phyloP scores from a whole-genome alignment of 1,139 yeast species.

The Saccharomycopsis hybrid region DNA sequence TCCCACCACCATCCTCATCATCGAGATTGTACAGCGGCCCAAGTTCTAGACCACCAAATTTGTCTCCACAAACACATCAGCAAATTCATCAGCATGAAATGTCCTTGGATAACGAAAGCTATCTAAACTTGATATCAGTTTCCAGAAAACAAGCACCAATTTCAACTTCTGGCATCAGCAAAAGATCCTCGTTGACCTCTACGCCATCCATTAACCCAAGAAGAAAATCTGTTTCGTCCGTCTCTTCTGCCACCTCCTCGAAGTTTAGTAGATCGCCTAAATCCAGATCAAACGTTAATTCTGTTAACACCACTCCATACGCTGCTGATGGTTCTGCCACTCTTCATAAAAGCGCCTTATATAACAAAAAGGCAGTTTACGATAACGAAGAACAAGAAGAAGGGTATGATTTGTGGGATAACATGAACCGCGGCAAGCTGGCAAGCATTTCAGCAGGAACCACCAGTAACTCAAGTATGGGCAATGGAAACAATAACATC shows the following conservation, averaged over 20 bases:
- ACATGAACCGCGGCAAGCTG: slow-evolving; percentile 1
- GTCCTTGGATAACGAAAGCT: too few relatives aligned
- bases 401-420: slow-evolving; percentile 18
- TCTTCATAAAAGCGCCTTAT: background rate
- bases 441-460: too few relatives aligned
- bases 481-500: too few relatives aligned
- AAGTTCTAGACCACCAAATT: too few relatives aligned
- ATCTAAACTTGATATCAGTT: too few relatives aligned
- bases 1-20: too few relatives aligned
- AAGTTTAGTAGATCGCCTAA: slow-evolving; percentile 13
- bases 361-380: slow-evolving; percentile 4
- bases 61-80: too few relatives aligned
- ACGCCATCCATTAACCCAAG: slow-evolving; percentile 6
- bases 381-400: slow-evolving; percentile 15
- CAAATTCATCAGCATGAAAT: too few relatives aligned
- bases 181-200: background rate
- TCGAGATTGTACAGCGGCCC: too few relatives aligned
- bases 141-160: background rate
- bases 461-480: too few relatives aligned
- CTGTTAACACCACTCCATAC: slow-evolving; percentile 17
- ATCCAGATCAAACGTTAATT: slow-evolving; percentile 13
- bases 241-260: slow-evolving; percentile 11
- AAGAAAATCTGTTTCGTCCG: slow-evolving; percentile 14
- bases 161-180: background rate
- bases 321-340: slow-evolving; percentile 1